Evolutionary conservation across 2,329 filamentous ascomycete genomes (phyloP).

Genomic region (Knoxdaviesia capensis): DNA sequence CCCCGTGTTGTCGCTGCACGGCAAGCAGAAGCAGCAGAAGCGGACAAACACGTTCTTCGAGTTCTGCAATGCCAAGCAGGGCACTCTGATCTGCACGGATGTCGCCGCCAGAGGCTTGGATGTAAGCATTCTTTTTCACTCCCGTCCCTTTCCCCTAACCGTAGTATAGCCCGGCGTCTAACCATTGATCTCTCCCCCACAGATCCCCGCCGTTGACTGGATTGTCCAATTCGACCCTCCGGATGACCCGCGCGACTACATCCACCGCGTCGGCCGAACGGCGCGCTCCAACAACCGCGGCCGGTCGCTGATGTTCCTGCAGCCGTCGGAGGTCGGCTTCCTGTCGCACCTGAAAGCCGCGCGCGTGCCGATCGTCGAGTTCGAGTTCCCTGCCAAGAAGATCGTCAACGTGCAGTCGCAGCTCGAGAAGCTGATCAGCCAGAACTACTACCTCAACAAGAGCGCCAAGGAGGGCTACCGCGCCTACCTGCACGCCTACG

Average conservation of each 20-base stretch:
- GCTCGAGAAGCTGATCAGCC: slow-evolving; percentile 79
- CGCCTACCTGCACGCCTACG: slow-evolving; percentile 88
- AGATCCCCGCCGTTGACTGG: slow-evolving; percentile 89
- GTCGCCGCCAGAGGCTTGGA: slow-evolving; percentile 89
- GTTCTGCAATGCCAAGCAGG: slow-evolving; percentile 58
- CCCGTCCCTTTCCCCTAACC: background rate
- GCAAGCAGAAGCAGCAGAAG: slow-evolving; percentile 97
- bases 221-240: slow-evolving; percentile 92
- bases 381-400: slow-evolving; percentile 84
- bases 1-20: slow-evolving; percentile 68
- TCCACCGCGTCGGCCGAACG: slow-evolving; percentile 89
- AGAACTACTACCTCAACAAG: slow-evolving; percentile 97
- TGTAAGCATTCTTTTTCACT: slow-evolving; percentile 23
- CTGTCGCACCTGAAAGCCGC: slow-evolving; percentile 78
- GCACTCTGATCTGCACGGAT: slow-evolving; percentile 87
- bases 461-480: slow-evolving; percentile 59
- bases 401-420: slow-evolving; percentile 80
- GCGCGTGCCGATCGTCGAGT: slow-evolving; percentile 84
- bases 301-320: slow-evolving; percentile 77
- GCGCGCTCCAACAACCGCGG: slow-evolving; percentile 70
- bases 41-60: slow-evolving; percentile 98
- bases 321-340: slow-evolving; percentile 84
- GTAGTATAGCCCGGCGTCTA: background rate
- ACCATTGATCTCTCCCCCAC: background rate
- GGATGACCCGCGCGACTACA: slow-evolving; percentile 78